Conservation (phyloP, 78 protist species). For the Emiliania huxleyi region DNA sequence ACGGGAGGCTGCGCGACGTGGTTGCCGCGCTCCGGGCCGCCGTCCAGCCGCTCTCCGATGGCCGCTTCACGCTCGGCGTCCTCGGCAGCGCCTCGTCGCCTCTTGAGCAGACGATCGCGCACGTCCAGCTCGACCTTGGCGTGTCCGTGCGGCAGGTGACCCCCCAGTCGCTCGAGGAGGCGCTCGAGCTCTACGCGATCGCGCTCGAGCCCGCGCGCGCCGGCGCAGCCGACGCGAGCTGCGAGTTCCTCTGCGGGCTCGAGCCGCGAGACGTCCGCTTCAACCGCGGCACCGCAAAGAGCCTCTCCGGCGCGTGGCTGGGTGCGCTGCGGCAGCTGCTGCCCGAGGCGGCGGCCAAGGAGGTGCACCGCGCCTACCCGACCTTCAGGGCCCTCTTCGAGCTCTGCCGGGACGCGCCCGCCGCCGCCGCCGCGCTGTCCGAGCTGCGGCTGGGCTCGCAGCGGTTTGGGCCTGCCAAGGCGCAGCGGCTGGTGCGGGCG, state of each 20-base stretch:
- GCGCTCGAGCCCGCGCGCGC: not conserved
- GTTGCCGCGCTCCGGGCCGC: not conserved
- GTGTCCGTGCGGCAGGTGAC: not conserved
- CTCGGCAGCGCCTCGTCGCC: not conserved
- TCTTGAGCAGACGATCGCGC: not conserved
- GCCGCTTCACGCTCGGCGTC: not conserved
- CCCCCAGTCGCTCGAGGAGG: not conserved
- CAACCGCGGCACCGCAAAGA: not conserved
- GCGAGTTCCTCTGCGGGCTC: not conserved
- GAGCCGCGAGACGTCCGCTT: not conserved
- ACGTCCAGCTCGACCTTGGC: not conserved
- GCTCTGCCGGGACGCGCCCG: not conserved
- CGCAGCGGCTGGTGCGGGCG: not conserved
- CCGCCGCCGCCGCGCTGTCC: not conserved
- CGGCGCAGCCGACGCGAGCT: too few relatives aligned
- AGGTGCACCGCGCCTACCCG: not conserved
- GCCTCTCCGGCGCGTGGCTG: not conserved
- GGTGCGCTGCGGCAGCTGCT: not conserved
- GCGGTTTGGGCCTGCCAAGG: not conserved
- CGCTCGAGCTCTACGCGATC: not conserved
- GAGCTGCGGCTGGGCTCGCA: not conserved
- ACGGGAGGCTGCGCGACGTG: not conserved
- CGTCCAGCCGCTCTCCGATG: not conserved
- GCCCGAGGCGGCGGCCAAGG: not conserved
- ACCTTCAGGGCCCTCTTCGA: not conserved